These are phyloP conservation scores for Phalaenopsis hybrid DNA, from an alignment of 116 monocot genomes.

Conservation along the genomic window DNA sequence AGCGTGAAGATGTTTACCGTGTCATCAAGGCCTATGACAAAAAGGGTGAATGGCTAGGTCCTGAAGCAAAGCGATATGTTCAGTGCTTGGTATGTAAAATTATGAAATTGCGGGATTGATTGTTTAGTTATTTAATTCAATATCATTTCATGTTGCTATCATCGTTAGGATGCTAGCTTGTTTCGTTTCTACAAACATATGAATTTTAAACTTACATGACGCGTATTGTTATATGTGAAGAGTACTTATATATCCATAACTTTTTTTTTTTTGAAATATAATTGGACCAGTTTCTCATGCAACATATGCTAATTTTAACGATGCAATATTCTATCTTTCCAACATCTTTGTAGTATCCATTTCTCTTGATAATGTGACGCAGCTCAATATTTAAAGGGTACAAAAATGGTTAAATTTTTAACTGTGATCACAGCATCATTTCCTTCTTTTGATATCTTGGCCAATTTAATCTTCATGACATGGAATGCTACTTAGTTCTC, in stretches of 20 bases:
- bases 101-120: neutral
- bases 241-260: neutral
- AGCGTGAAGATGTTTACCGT: conserved; percentile 97
- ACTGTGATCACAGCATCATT: too few species aligned
- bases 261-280: conserved; percentile 8
- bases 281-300: neutral
- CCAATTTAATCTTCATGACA: too few species aligned
- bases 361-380: neutral
- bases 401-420: too few species aligned
- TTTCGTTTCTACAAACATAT: too few species aligned
- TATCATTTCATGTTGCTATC: neutral
- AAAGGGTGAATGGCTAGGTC: conserved; percentile 55
- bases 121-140: conserved; percentile 1
- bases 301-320: neutral
- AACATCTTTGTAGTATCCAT: neutral
- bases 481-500: too few species aligned
- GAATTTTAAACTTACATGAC: neutral
- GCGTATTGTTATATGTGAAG: neutral
- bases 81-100: conserved; percentile 62
- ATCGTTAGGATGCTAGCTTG: neutral
- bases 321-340: neutral
- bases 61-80: conserved; percentile 68
- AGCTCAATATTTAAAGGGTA: too few species aligned
- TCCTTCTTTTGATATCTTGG: conserved; percentile 12
- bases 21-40: conserved; percentile 63